These are phyloP conservation scores for Aspergillus texensis DNA, from an alignment of 2,329 filamentous ascomycete genomes.

Conservation along the genomic window DNA sequence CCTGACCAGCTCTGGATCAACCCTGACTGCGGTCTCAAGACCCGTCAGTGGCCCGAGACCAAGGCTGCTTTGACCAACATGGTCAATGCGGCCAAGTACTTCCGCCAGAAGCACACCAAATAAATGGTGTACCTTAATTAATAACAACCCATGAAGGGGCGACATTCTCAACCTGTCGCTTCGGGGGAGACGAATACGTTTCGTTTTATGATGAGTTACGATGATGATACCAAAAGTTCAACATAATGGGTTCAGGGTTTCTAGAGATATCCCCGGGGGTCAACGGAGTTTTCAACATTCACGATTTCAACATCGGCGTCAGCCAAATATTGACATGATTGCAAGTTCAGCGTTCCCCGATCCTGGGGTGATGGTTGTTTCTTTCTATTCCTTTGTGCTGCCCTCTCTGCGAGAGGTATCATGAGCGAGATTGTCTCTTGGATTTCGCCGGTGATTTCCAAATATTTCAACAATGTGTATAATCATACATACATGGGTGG, in stretches of 20 bases:
- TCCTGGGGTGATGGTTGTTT: slow-evolving; percentile 7
- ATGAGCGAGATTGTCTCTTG: slow-evolving; percentile 22
- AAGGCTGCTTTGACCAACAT: slow-evolving; percentile 95
- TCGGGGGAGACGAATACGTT: slow-evolving; percentile 26
- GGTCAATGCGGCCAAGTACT: slow-evolving; percentile 97
- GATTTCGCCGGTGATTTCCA: slow-evolving; percentile 23
- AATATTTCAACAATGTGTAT: slow-evolving; percentile 42
- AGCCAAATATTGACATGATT: slow-evolving; percentile 22
- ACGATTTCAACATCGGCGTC: slow-evolving; percentile 57
- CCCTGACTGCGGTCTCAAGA: slow-evolving; percentile 99
- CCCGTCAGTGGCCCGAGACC: slow-evolving; percentile 96
- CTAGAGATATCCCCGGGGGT: slow-evolving; percentile 39
- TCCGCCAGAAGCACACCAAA: slow-evolving; percentile 76
- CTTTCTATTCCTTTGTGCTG: slow-evolving; percentile 16
- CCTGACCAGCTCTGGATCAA: slow-evolving; percentile 99
- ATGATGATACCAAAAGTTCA: slow-evolving; percentile 48
- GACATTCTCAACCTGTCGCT: slow-evolving; percentile 43
- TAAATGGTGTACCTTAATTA: slow-evolving; percentile 21
- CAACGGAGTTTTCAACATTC: slow-evolving; percentile 44
- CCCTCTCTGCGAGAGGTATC: slow-evolving; percentile 16
- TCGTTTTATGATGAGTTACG: slow-evolving; percentile 42
- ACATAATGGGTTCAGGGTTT: slow-evolving; percentile 44
- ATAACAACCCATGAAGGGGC: slow-evolving; percentile 31
- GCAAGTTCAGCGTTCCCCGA: slow-evolving; percentile 13
- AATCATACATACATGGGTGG: slow-evolving; percentile 24